A percentile compares a stretch with the other conserved stretches of the same genome.
phyloP scores from a whole-genome alignment of 164 flowering plant genomes.

The Stephania cephalantha region DNA sequence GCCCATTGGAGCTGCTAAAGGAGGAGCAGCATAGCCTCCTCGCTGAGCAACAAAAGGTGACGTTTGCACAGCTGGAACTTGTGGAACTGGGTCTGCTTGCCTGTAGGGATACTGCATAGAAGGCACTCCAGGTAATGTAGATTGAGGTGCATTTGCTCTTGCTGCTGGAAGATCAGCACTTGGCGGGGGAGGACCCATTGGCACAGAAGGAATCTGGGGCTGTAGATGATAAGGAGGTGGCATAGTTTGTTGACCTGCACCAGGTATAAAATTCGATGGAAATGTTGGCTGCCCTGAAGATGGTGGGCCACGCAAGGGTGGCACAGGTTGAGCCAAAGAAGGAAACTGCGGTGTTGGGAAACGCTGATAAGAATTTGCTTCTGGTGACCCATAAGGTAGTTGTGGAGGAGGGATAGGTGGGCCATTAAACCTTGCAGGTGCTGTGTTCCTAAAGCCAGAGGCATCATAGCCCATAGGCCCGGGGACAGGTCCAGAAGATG shows the following conservation, averaged over 20 bases:
- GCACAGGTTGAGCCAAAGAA: constrained; percentile 31
- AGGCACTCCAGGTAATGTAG: constrained; percentile 32
- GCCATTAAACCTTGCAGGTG: constrained; percentile 40
- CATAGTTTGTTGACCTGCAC: constrained; percentile 26
- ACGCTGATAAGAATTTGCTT: constrained; percentile 38
- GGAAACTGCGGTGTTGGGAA: constrained; percentile 41
- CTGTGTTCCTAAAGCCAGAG: constrained; percentile 31
- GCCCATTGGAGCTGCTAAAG: constrained; percentile 28
- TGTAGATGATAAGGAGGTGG: constrained; percentile 30
- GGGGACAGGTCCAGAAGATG: constrained; percentile 32
- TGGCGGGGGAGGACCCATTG: constrained; percentile 58
- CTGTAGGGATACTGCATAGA: constrained; percentile 39
- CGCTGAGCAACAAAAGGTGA: constrained; percentile 43
- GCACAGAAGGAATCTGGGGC: constrained; percentile 36
- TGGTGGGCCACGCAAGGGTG: constrained; percentile 29
- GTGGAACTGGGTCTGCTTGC: constrained; percentile 37
- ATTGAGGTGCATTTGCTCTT: constrained; percentile 25
- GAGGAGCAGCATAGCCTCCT: constrained; percentile 47
- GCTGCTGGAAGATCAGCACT: constrained; percentile 24
- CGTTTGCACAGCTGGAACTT: constrained; percentile 31
- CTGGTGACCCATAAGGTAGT: constrained; percentile 35
- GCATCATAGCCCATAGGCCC: constrained; percentile 22
- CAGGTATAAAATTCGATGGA: constrained; percentile 34
- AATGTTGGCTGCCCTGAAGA: constrained; percentile 30
- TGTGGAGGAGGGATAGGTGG: constrained; percentile 37